Evolutionary conservation across 2,329 filamentous ascomycete genomes (phyloP).

Genomic region (Alternaria panax): DNA sequence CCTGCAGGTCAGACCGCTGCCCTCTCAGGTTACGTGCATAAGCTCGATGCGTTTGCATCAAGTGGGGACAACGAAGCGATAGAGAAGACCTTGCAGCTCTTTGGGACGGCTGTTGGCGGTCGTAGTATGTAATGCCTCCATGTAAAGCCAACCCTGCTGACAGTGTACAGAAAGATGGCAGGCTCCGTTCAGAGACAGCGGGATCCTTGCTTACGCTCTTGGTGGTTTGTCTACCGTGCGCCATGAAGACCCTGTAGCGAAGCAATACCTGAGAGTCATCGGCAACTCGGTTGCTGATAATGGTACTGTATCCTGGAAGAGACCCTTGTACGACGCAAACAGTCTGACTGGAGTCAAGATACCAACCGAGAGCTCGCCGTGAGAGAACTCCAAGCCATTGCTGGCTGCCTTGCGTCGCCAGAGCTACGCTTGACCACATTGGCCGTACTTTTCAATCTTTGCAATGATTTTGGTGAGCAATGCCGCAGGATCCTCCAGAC

Average conservation of each 20-base stretch:
- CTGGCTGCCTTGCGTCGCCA: slow-evolving; percentile 33
- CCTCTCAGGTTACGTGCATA: slow-evolving; percentile 23
- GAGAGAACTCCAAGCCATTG: slow-evolving; percentile 35
- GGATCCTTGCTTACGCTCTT: slow-evolving; percentile 40
- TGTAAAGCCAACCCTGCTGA: slow-evolving; percentile 29
- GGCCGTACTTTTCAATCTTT: slow-evolving; percentile 55
- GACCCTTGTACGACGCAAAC: background rate
- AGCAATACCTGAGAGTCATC: slow-evolving; percentile 48
- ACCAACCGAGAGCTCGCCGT: slow-evolving; percentile 40
- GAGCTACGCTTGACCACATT: slow-evolving; percentile 41
- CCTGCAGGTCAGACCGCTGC: slow-evolving; percentile 24
- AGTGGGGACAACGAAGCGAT: slow-evolving; percentile 16
- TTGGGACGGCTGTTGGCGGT: slow-evolving; percentile 46
- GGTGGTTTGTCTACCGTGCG: slow-evolving; percentile 31
- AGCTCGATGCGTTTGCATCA: slow-evolving; percentile 21
- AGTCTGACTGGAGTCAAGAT: slow-evolving; percentile 38
- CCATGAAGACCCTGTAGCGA: slow-evolving; percentile 30
- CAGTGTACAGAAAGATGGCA: slow-evolving; percentile 40
- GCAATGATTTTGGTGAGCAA: slow-evolving; percentile 49
- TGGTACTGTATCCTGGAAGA: slow-evolving; percentile 29
- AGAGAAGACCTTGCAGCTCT: slow-evolving; percentile 32
- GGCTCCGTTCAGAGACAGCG: slow-evolving; percentile 32
- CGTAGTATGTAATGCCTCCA: slow-evolving; percentile 30
- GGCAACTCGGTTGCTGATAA: slow-evolving; percentile 51
- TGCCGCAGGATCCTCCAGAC: slow-evolving; percentile 7